A percentile compares a stretch with the other conserved stretches of the same genome.
phyloP scores from a whole-genome alignment of 371 early-diverging fungal genomes.

The Mortierella polycephala region DNA sequence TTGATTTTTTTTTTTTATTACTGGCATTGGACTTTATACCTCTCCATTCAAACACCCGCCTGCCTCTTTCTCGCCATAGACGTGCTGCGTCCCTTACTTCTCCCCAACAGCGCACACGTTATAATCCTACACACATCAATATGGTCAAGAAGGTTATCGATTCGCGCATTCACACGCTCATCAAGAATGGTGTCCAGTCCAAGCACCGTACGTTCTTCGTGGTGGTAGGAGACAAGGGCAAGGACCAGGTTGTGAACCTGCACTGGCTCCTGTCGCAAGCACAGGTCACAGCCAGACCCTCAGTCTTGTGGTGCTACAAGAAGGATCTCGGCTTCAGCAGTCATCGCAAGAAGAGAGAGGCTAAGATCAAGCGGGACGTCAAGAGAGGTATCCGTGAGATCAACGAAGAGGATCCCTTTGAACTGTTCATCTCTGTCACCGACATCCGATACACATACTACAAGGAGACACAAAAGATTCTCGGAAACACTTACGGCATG shows the following conservation, averaged over 20 bases:
- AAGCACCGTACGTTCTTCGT: constrained; percentile 97
- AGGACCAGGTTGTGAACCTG: constrained; percentile 96
- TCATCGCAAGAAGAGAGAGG: constrained; percentile 96
- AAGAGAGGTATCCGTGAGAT: constrained; percentile 90
- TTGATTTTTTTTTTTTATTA: constrained; percentile 26
- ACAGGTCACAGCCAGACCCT: constrained; percentile 89
- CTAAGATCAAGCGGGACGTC: constrained; percentile 91
- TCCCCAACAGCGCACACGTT: background rate
- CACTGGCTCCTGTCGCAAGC: constrained; percentile 97
- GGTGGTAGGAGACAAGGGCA: constrained; percentile 95
- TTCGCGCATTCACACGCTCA: constrained; percentile 91
- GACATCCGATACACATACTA: constrained; percentile 98
- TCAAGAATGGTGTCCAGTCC: constrained; percentile 90
- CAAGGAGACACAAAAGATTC: constrained; percentile 98
- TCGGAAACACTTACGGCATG: constrained; percentile 99
- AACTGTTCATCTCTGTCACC: constrained; percentile 94
- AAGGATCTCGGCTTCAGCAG: constrained; percentile 96
- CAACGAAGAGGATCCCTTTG: constrained; percentile 96
- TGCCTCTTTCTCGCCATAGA: background rate
- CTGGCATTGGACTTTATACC: background rate
- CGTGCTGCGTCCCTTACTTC: constrained; percentile 1
- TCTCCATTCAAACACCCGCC: background rate
- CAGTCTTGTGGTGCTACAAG: constrained; percentile 99
- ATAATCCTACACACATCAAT: constrained; percentile 5
- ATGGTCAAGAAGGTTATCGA: constrained; percentile 94